phyloP scores from a whole-genome alignment of 1,284 basidiomycete species.

The Fomitiporia mediterranea region DNA sequence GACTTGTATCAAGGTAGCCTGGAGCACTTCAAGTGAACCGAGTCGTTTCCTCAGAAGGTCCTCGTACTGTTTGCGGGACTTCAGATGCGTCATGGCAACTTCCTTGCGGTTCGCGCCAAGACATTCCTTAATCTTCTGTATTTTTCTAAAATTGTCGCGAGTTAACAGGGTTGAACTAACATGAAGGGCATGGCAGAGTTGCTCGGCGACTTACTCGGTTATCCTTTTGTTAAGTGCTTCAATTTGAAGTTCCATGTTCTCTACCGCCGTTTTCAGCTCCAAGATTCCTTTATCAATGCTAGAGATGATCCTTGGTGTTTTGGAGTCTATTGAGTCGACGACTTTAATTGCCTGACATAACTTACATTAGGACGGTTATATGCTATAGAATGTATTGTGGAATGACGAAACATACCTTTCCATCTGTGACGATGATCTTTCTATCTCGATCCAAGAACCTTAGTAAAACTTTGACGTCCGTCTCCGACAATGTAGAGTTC shows the following conservation, averaged over 20 bases:
- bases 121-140: slow-evolving; percentile 58
- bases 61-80: slow-evolving; percentile 76
- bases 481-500: slow-evolving; percentile 44
- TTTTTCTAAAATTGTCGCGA: slow-evolving; percentile 43
- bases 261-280: slow-evolving; percentile 65
- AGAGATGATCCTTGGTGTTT: slow-evolving; percentile 40
- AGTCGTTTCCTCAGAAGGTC: slow-evolving; percentile 74
- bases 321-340: slow-evolving; percentile 31
- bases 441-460: slow-evolving; percentile 79
- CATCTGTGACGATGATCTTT: slow-evolving; percentile 53
- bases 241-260: slow-evolving; percentile 62
- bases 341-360: slow-evolving; percentile 72
- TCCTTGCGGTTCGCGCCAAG: slow-evolving; percentile 67
- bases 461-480: slow-evolving; percentile 67
- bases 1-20: slow-evolving; percentile 73
- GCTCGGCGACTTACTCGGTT: slow-evolving; percentile 47
- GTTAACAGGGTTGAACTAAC: not conserved
- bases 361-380: slow-evolving; percentile 6
- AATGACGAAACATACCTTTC: slow-evolving; percentile 47
- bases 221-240: slow-evolving; percentile 63
- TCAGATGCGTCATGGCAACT: slow-evolving; percentile 70
- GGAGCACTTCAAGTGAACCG: slow-evolving; percentile 68
- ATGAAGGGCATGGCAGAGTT: not conserved
- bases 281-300: slow-evolving; percentile 71
- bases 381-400: slow-evolving; percentile 3